A percentile compares a stretch with the other conserved stretches of the same genome.
These are phyloP conservation scores for Leersia perrieri DNA, from an alignment of 176 grass and related monocot genomes.

Conservation along the genomic window DNA sequence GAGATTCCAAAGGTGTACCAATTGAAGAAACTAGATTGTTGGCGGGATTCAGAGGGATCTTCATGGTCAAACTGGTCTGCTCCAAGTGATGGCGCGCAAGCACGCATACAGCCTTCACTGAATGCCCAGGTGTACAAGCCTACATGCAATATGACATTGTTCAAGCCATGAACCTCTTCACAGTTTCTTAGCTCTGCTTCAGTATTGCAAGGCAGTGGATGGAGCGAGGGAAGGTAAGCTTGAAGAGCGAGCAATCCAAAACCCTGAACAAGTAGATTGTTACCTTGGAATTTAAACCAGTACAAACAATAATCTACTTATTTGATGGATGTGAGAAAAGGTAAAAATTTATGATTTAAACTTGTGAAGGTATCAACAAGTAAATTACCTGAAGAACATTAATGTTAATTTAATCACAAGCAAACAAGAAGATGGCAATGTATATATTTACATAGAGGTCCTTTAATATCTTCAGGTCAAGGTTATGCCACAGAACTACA, in stretches of 20 bases:
- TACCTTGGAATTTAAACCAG: neutral
- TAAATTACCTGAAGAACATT: neutral
- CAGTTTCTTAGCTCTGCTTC: conserved; percentile 32
- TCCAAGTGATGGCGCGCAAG: conserved; percentile 56
- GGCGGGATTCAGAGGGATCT: conserved; percentile 33
- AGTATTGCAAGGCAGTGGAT: conserved; percentile 42
- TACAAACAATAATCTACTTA: neutral
- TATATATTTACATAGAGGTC: neutral
- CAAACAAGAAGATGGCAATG: neutral
- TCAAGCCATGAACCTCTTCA: conserved; percentile 41
- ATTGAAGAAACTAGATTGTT: conserved; percentile 64
- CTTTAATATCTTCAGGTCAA: conserved; percentile 14
- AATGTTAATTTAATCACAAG: neutral
- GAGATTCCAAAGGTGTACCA: conserved; percentile 53
- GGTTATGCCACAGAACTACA: neutral
- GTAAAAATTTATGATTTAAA: neutral
- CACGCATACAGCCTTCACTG: conserved; percentile 51
- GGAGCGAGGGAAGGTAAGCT: conserved; percentile 58
- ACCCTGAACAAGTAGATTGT: conserved; percentile 38
- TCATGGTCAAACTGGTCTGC: conserved; percentile 68
- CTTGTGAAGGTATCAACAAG: neutral
- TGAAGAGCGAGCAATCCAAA: conserved; percentile 60
- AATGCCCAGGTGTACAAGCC: conserved; percentile 45
- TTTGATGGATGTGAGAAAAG: neutral
- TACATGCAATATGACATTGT: conserved; percentile 35